Evolutionary conservation across 768 basidiomycete species (phyloP).

Genomic region (Rhodotorula diobovata): DNA sequence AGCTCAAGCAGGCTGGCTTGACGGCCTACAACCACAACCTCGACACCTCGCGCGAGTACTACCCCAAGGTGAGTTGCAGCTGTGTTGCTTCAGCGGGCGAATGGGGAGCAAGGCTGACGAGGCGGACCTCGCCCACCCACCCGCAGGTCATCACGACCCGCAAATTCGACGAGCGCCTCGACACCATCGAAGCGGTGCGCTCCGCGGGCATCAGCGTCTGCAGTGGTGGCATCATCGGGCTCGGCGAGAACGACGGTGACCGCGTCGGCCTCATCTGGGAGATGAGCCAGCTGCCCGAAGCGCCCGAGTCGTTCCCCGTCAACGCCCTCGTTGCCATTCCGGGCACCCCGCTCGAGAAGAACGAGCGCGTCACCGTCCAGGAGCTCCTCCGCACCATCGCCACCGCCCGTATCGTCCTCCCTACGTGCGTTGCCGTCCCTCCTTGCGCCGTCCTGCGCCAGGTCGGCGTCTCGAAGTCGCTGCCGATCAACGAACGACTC

Average conservation of each 20-base stretch:
- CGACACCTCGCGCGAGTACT: slow-evolving; percentile 94
- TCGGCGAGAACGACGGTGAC: slow-evolving; percentile 85
- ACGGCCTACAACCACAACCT: slow-evolving; percentile 99
- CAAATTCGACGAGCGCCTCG: slow-evolving; percentile 85
- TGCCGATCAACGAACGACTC: not conserved
- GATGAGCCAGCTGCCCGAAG: slow-evolving; percentile 87
- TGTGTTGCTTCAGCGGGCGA: not conserved
- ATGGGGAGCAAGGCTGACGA: too few relatives aligned
- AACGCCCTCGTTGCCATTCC: slow-evolving; percentile 94
- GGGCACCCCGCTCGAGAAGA: slow-evolving; percentile 86
- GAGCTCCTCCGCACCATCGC: slow-evolving; percentile 88
- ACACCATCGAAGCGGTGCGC: slow-evolving; percentile 82
- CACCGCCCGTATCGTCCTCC: slow-evolving; percentile 86
- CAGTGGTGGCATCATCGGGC: slow-evolving; percentile 89
- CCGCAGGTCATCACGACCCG: slow-evolving; percentile 89
- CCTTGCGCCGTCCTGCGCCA: not conserved
- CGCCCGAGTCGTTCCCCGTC: slow-evolving; percentile 98
- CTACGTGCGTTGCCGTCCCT: slow-evolving; percentile 51
- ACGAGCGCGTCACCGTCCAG: slow-evolving; percentile 80
- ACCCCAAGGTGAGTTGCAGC: slow-evolving; percentile 65
- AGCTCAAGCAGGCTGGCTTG: slow-evolving; percentile 88
- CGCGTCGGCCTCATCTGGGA: slow-evolving; percentile 91
- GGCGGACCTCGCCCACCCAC: not conserved
- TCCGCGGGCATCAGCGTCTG: slow-evolving; percentile 96
- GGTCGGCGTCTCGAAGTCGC: not conserved